Percentiles rank a stretch among this genome's conserved stretches.
Conservation (phyloP, 495 filamentous ascomycete species). For the Amniculicola lignicola region DNA sequence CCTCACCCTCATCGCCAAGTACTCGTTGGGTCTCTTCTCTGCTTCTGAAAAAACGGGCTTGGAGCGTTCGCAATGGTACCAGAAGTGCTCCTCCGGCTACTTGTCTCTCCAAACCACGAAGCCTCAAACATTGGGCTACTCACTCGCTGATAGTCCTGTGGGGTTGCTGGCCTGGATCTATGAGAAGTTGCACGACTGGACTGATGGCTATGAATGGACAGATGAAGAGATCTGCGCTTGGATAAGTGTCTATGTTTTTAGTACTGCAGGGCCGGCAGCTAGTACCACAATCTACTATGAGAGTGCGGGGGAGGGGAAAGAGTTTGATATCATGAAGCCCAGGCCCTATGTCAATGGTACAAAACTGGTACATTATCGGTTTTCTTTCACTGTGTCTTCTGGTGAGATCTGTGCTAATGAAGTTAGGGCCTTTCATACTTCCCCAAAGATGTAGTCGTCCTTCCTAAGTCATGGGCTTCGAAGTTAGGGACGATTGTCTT, state of each 20-base stretch:
- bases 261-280: background rate
- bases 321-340: too few relatives aligned
- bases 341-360: too few relatives aligned
- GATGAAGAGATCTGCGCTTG: background rate
- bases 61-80: conserved; percentile 39
- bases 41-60: conserved; percentile 40
- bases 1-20: conserved; percentile 34
- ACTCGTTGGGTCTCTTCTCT: conserved; percentile 41
- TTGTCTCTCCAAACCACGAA: conserved; percentile 9
- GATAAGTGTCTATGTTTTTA: background rate
- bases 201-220: background rate
- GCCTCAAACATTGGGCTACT: background rate
- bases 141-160: background rate
- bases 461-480: background rate
- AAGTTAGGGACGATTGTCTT: background rate
- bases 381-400: background rate
- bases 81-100: conserved; percentile 45
- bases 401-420: background rate
- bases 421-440: background rate
- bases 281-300: background rate
- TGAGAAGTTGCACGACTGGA: background rate
- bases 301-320: background rate
- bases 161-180: background rate
- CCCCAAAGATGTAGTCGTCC: background rate
- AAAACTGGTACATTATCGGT: background rate